Evolutionary conservation across 495 filamentous ascomycete genomes (phyloP), one percentile per base, ranked within the genome.

Genomic region (Friedmanniomyces endolithicus): DNA sequence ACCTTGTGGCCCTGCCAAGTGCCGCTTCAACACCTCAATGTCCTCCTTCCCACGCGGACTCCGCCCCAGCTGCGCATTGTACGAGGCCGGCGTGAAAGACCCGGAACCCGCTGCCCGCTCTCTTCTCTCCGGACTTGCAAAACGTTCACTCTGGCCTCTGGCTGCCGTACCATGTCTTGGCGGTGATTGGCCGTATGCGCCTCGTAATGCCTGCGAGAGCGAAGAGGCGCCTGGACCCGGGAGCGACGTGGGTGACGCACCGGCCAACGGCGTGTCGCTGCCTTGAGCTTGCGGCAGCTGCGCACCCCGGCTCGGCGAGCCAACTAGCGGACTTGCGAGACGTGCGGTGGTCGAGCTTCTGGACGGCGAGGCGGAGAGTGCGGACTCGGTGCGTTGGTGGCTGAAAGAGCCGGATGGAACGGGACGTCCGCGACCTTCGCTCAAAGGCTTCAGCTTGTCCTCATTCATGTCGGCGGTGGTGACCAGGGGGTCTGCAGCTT

Each of bases 161-260:
- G 50, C 9, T 7, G 65, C 61, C 12, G 64, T 65, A 11, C 58
- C 65, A 37, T 65, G 64, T 35, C 63, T 58, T 4, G 65, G 60
- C 16, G 67, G 70, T 34, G 63, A 63, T 23, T 55, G 53, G 19
- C 58, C 63, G 33, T 68, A 64, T 1, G 65, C 63, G 11, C 60
- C 64, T 50, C 58, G 50, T 47, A 72, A 49, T 0, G 70, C 70
- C 24, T 68, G 61, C 2, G 70, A 64, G 12, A 72, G 59, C 11
- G 69, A 67, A 22, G 69, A 71, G 17, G 68, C 61, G n/a, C 69
- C 68, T 8, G 68, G 67, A 4, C 60, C 68, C 6, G 64, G 63
- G 2, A 66, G 48, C 17, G 68, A 69, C 4, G 34, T 53, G 16
- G 52, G 39, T 7, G 51, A 54, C 7, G 48, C 61, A 9, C 69